Conservation (phyloP, 2,329 filamentous ascomycete genomes). For the Trichoderma lentiforme region DNA sequence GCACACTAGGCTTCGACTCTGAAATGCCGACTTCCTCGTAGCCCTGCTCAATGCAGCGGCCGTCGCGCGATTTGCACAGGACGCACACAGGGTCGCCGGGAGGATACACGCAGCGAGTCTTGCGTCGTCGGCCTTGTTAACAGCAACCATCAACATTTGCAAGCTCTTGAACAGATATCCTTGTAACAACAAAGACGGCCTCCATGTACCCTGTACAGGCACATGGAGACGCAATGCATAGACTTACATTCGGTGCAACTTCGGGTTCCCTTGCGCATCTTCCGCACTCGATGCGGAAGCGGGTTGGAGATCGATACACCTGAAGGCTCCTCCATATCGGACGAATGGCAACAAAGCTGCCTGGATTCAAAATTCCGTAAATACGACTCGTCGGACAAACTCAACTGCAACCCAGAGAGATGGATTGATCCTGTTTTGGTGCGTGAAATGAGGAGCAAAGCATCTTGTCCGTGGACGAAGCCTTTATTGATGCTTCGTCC, state of each 20-base stretch:
- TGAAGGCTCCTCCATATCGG: conserved; percentile 5
- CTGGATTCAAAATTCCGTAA: not conserved
- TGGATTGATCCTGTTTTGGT: not conserved
- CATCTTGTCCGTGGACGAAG: conserved; percentile 23
- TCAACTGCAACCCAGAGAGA: not conserved
- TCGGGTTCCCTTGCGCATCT: conserved; percentile 28
- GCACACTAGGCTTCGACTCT: not conserved
- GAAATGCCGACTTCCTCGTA: not conserved
- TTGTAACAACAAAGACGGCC: not conserved
- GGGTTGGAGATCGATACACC: not conserved
- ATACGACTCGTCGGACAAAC: not conserved
- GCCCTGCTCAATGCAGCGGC: conserved; percentile 20
- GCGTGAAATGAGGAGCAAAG: not conserved
- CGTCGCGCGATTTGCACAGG: conserved; percentile 30
- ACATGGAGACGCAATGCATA: not conserved
- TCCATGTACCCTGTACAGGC: not conserved
- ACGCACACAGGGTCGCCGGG: conserved; percentile 40
- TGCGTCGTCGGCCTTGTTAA: conserved; percentile 41
- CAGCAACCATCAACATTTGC: not conserved
- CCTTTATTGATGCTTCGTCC: not conserved
- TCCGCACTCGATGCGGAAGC: conserved; percentile 4
- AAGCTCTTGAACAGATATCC: not conserved
- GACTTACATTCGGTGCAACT: conserved; percentile 28
- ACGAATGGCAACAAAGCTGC: not conserved
- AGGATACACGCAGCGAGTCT: conserved; percentile 43